These are phyloP conservation scores for Serendipita sp. DNA, from an alignment of 1,284 basidiomycete genomes.

Conservation along the genomic window DNA sequence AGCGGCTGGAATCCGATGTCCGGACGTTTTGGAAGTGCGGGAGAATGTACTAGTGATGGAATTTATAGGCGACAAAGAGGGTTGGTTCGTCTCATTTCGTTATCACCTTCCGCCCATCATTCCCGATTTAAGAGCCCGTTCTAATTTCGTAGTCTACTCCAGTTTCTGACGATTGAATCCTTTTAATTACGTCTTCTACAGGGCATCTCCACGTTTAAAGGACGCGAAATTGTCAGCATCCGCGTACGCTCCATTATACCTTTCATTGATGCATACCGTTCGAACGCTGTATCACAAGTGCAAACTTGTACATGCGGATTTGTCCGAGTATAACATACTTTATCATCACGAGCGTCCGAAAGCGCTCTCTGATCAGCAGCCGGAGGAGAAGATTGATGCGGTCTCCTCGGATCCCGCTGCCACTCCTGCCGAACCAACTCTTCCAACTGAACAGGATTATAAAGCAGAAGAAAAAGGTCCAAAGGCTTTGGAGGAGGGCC, in stretches of 20 bases:
- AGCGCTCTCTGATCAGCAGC: background rate
- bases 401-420: background rate
- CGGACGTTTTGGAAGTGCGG: conserved; percentile 81
- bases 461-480: too few relatives aligned
- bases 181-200: conserved; percentile 20
- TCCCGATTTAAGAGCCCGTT: background rate
- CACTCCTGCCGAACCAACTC: background rate
- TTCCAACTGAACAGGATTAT: too few relatives aligned
- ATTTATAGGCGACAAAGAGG: conserved; percentile 72
- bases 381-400: background rate
- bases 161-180: background rate
- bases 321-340: conserved; percentile 97
- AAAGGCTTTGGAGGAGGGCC: too few relatives aligned
- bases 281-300: conserved; percentile 82
- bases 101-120: background rate
- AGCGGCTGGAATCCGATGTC: conserved; percentile 71
- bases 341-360: conserved; percentile 40
- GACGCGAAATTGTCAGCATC: conserved; percentile 55
- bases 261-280: conserved; percentile 66
- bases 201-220: conserved; percentile 83
- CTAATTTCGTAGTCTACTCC: conserved; percentile 6
- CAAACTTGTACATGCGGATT: conserved; percentile 91
- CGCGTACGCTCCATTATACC: conserved; percentile 52
- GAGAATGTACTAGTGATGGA: conserved; percentile 97
- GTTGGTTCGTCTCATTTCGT: conserved; percentile 43